Percentiles rank a stretch among this genome's conserved stretches.
phyloP scores from a whole-genome alignment of 257 asterid genomes.

The Nicotiana otophora region DNA sequence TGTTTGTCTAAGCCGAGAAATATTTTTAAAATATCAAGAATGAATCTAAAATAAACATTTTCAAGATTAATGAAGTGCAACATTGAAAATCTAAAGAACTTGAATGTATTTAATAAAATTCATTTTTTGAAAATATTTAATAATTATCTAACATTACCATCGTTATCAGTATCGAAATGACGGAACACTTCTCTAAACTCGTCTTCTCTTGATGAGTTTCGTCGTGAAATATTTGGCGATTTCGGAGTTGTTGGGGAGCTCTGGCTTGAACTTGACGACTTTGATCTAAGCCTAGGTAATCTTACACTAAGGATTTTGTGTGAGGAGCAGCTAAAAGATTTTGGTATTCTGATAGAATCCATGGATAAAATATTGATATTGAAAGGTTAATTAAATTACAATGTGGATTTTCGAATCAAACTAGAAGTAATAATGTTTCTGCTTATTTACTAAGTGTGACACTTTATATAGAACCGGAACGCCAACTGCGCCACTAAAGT shows the following conservation, averaged over 20 bases:
- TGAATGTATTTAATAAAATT: too few species aligned
- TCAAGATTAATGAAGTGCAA: too few species aligned
- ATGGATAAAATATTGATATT: background rate
- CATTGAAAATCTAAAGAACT: too few species aligned
- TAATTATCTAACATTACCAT: constrained; percentile 6
- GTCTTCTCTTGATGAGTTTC: constrained; percentile 26
- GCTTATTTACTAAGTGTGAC: background rate
- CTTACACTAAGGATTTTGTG: constrained; percentile 20
- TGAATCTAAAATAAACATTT: too few species aligned
- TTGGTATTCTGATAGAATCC: constrained; percentile 21
- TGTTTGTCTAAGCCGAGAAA: too few species aligned
- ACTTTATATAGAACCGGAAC: background rate
- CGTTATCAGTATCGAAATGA: constrained; percentile 47
- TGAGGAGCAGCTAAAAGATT: constrained; percentile 28
- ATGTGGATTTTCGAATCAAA: background rate
- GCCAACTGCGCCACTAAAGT: background rate
- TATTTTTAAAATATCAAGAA: too few species aligned
- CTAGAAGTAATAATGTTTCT: background rate
- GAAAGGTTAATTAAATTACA: background rate
- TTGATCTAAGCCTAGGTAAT: constrained; percentile 19
- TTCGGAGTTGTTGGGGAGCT: constrained; percentile 28
- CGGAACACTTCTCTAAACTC: constrained; percentile 48
- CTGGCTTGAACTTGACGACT: constrained; percentile 14
- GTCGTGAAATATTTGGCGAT: constrained; percentile 15
- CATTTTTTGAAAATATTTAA: too few species aligned